Conservation (phyloP, 768 basidiomycete genomes). For the Lentinula raphanica region DNA sequence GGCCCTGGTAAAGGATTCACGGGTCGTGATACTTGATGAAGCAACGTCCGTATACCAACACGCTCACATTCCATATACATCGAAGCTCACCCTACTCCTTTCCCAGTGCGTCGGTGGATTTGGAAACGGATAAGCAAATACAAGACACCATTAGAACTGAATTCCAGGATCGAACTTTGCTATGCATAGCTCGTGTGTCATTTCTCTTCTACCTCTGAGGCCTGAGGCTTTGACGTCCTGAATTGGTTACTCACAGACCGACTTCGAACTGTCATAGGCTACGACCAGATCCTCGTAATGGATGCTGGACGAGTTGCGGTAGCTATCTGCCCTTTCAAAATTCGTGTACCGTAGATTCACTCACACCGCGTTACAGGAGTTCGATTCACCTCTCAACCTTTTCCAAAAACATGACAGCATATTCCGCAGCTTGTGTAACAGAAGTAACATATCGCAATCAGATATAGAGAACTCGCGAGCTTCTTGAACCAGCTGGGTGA, state of each 20-base stretch:
- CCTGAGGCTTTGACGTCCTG: background rate
- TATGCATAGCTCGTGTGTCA: slow-evolving; percentile 55
- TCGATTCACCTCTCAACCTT: slow-evolving; percentile 50
- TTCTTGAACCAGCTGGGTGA: background rate
- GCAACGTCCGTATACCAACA: slow-evolving; percentile 34
- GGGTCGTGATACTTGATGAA: slow-evolving; percentile 62
- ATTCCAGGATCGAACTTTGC: slow-evolving; percentile 55
- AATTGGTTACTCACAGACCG: slow-evolving; percentile 33
- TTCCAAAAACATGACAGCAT: slow-evolving; percentile 43
- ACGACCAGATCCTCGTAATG: slow-evolving; percentile 63
- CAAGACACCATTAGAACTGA: slow-evolving; percentile 59
- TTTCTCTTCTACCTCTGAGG: background rate
- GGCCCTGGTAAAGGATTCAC: slow-evolving; percentile 59
- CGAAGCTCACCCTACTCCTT: too few species aligned
- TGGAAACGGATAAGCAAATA: slow-evolving; percentile 62
- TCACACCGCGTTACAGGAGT: slow-evolving; percentile 32
- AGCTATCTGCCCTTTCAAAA: too few species aligned
- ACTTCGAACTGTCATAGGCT: slow-evolving; percentile 57
- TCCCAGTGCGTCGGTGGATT: slow-evolving; percentile 45
- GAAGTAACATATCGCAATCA: slow-evolving; percentile 41
- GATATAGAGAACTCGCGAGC: slow-evolving; percentile 30
- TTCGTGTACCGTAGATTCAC: too few species aligned
- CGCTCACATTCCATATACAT: too few species aligned
- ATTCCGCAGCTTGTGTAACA: slow-evolving; percentile 60
- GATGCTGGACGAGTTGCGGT: slow-evolving; percentile 51